These are phyloP conservation scores for Trypethelium eluteriae DNA, from an alignment of 495 filamentous ascomycete species.

Conservation along the genomic window DNA sequence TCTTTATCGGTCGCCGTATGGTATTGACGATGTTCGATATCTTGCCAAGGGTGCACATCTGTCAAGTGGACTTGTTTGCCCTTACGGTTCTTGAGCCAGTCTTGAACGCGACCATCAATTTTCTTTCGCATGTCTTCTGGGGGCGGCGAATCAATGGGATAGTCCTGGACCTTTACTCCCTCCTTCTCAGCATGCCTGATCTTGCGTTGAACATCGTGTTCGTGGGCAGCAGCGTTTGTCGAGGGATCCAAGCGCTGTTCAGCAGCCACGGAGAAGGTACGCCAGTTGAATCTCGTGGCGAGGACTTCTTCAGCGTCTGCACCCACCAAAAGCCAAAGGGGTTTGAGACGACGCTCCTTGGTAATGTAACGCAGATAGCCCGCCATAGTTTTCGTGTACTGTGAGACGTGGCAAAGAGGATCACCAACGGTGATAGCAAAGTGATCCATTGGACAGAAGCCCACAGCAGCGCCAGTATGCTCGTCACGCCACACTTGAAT, in stretches of 20 bases:
- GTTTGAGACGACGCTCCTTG: constrained; percentile 60
- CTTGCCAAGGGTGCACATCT: constrained; percentile 73
- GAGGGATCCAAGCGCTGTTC: constrained; percentile 69
- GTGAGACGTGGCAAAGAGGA: constrained; percentile 64
- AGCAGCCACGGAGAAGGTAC: constrained; percentile 71
- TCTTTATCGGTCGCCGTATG: constrained; percentile 63
- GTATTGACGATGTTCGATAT: constrained; percentile 70
- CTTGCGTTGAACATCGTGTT: constrained; percentile 58
- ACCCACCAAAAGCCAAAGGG: constrained; percentile 73
- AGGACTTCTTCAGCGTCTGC: constrained; percentile 63
- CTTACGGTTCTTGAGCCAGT: constrained; percentile 73
- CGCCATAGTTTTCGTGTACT: constrained; percentile 61
- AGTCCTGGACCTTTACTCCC: constrained; percentile 63
- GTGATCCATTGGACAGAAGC: constrained; percentile 63
- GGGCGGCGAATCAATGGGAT: constrained; percentile 52
- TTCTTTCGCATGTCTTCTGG: constrained; percentile 55
- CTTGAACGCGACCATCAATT: constrained; percentile 61
- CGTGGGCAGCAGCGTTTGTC: constrained; percentile 46
- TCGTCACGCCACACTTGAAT: constrained; percentile 76
- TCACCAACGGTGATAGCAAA: constrained; percentile 75
- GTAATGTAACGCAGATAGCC: constrained; percentile 67
- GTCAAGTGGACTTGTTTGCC: constrained; percentile 79
- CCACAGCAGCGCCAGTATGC: constrained; percentile 67
- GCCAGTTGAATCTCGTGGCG: constrained; percentile 69
- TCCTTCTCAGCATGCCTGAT: constrained; percentile 70